Evolutionary conservation across 495 filamentous ascomycete species (phyloP), one percentile per base, ranked within the genome.

Genomic region (Annulohypoxylon nitens): DNA sequence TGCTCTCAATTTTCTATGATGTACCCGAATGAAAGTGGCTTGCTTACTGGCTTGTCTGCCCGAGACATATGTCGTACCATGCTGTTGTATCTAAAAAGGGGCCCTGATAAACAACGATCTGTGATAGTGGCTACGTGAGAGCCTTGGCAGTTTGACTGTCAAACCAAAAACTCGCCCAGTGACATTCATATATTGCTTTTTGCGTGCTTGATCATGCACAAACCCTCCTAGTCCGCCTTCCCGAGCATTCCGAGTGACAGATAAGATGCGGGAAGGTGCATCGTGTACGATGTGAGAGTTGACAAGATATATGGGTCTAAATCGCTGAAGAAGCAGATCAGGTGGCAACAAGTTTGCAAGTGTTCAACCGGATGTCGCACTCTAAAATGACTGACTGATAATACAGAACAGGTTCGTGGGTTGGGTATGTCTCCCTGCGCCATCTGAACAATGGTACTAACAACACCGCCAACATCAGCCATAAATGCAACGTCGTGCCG

Each of bases 341-440:
- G 16, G 39, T 25, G 18, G 33, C 7, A 47, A 62, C 9, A 62
- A 10, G 16, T 18, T 25, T 61, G 37, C 41, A n/a, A 61, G 43
- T 57, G 11, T 60, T 45, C 20, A 7, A 58, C 33, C 69, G 57
- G 69, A 67, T 67, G 16, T 53, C 43, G 63, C 58, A 71, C 63
- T 37, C 14, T 63, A 51, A 36, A 25, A 14, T 39, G 34, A 43
- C 45, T 50, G 26, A 33, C 43, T 41, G 10, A 64, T 54, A 4
- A 12, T 33, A 64, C 43, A 37, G 58, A 9, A 25, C 36, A 23
- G 54, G 48, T 55, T 64, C 20, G 34, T 63, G 63, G 64, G 54
- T 64, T 64, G 18, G 59, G 67, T 64, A 39, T 57, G 62, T 18
- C 37, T 30, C 47, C n/a, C n/a, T 58, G 6, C 50, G 50, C 36